These are phyloP conservation scores for Russula emetica DNA, from an alignment of 768 basidiomycete species.

Conservation along the genomic window DNA sequence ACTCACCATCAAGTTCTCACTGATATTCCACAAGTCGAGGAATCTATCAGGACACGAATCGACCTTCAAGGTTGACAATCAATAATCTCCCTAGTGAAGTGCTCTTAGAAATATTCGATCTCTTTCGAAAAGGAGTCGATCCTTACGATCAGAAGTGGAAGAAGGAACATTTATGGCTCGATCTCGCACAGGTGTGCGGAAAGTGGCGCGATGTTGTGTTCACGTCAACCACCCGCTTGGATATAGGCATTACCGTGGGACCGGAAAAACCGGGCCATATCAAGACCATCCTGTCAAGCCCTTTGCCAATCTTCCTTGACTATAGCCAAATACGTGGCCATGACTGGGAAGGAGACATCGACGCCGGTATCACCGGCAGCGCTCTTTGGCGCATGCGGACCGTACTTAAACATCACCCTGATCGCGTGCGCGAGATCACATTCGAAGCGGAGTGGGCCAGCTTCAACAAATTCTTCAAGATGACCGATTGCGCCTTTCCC, in stretches of 20 bases:
- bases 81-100: not conserved
- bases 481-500: not conserved
- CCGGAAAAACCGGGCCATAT: not conserved
- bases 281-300: not conserved
- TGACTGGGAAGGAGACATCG: too few relatives aligned
- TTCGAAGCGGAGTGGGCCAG: not conserved
- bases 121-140: not conserved
- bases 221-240: not conserved
- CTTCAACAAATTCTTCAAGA: not conserved
- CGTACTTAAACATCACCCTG: not conserved
- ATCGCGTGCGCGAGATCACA: not conserved
- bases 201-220: slow-evolving; percentile 6
- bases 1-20: not conserved
- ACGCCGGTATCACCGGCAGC: not conserved
- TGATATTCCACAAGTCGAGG: not conserved
- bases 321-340: too few relatives aligned
- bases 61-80: not conserved
- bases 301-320: not conserved
- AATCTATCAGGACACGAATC: not conserved
- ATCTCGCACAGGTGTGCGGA: slow-evolving; percentile 9
- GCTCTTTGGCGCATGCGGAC: not conserved
- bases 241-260: not conserved
- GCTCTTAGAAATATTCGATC: not conserved
- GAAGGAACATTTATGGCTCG: slow-evolving; percentile 27
- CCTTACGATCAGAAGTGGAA: not conserved